These are phyloP conservation scores for Microsporum canis DNA, from an alignment of 2,329 filamentous ascomycete genomes.

Conservation along the genomic window DNA sequence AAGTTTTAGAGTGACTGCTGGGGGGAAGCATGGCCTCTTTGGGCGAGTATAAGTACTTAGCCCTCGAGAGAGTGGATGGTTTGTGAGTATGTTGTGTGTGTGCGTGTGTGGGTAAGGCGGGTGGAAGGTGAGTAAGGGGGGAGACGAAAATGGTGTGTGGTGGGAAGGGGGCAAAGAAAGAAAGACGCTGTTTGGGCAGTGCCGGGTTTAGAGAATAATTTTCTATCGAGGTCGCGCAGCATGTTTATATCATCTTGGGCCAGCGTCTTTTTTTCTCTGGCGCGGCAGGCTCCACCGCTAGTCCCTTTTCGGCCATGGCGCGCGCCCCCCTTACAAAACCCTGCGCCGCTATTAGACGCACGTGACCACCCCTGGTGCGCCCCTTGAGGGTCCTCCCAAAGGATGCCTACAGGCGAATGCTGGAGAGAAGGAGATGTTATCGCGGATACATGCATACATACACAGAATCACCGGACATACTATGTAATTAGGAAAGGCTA, in stretches of 20 bases:
- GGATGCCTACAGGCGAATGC: too few species aligned
- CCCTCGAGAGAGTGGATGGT: neutral
- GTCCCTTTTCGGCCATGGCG: slow-evolving; percentile 21
- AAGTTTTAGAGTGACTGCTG: neutral
- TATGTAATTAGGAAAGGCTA: too few species aligned
- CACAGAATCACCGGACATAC: neutral
- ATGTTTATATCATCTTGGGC: slow-evolving; percentile 38
- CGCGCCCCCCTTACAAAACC: slow-evolving; percentile 3
- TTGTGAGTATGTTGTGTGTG: too few species aligned
- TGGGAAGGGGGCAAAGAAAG: neutral
- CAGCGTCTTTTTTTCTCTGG: slow-evolving; percentile 25
- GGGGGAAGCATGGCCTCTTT: neutral
- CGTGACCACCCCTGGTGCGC: slow-evolving; percentile 12
- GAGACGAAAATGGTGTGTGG: neutral
- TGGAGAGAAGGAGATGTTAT: too few species aligned
- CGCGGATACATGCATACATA: neutral
- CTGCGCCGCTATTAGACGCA: slow-evolving; percentile 6
- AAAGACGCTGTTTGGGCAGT: neutral
- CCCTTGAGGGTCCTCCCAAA: too few species aligned
- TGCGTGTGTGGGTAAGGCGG: neutral
- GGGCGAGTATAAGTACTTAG: neutral
- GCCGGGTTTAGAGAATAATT: slow-evolving; percentile 5
- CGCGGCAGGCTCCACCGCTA: slow-evolving; percentile 29
- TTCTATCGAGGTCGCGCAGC: slow-evolving; percentile 34
- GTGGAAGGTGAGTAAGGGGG: neutral